phyloP scores from a whole-genome alignment of 805 yeast genomes.

The Myxozyma melibiosi region DNA sequence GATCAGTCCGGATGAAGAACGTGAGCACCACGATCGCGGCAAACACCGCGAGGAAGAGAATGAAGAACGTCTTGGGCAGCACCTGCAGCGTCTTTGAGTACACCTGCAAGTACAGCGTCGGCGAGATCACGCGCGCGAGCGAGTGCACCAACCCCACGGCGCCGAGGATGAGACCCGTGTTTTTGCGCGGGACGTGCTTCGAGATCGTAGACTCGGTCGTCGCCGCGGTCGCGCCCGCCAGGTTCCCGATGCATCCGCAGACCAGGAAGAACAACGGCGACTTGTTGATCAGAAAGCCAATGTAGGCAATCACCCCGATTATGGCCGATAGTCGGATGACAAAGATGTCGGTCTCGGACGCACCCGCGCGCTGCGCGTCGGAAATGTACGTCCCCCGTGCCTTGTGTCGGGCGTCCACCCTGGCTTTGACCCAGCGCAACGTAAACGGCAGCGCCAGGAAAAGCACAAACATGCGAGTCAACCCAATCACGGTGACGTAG shows the following conservation, averaged over 20 bases:
- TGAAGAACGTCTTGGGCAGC: constrained; percentile 20
- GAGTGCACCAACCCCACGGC: constrained; percentile 27
- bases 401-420: constrained; percentile 3
- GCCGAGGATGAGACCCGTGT: constrained; percentile 25
- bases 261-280: constrained; percentile 14
- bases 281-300: constrained; percentile 12
- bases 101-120: constrained; percentile 16
- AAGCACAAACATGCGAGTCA: constrained; percentile 35
- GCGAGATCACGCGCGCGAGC: constrained; percentile 22
- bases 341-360: constrained; percentile 14
- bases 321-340: constrained; percentile 16
- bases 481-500: constrained; percentile 37
- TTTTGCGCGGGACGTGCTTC: constrained; percentile 25
- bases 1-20: constrained; percentile 9
- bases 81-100: constrained; percentile 15
- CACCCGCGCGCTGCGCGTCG: constrained; percentile 12
- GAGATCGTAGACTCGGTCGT: constrained; percentile 22
- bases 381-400: background rate
- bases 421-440: constrained; percentile 12
- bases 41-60: background rate
- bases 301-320: constrained; percentile 17
- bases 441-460: constrained; percentile 35
- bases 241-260: constrained; percentile 18
- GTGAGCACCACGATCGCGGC: constrained; percentile 1
- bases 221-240: constrained; percentile 24